Evolutionary conservation across 2,329 filamentous ascomycete species (phyloP).

Genomic region (Aspergillus caelatus): DNA sequence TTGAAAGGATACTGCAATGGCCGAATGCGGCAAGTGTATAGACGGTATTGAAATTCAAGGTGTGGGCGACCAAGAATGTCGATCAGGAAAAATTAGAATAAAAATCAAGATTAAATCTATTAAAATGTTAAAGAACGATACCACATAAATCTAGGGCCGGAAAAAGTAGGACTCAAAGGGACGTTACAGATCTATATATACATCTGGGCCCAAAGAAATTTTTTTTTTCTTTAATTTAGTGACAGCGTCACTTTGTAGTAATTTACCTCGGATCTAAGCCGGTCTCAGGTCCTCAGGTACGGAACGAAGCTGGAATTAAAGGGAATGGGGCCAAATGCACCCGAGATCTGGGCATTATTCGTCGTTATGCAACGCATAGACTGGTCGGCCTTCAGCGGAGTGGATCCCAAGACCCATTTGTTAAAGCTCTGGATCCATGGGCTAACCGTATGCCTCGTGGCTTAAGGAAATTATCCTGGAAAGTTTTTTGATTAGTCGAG

Average conservation of each 20-base stretch:
- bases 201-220: conserved; percentile 3
- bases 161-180: background rate
- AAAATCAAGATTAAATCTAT: conserved; percentile 3
- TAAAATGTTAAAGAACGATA: background rate
- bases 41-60: background rate
- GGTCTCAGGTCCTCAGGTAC: background rate
- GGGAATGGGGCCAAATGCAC: conserved; percentile 5
- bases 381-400: conserved; percentile 13
- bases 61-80: background rate
- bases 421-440: conserved; percentile 15
- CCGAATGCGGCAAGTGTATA: background rate
- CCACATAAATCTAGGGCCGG: background rate
- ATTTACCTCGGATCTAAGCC: conserved; percentile 13
- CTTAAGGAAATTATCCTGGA: background rate
- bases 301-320: background rate
- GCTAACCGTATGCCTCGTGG: conserved; percentile 13
- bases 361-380: conserved; percentile 17
- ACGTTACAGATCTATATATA: conserved; percentile 7
- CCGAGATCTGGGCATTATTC: conserved; percentile 13
- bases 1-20: background rate
- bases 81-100: background rate
- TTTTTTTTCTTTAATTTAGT: conserved; percentile 4
- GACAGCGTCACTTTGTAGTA: conserved; percentile 1
- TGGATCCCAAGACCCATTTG: conserved; percentile 12
- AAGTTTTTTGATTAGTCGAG: conserved; percentile 10